Conservation (phyloP, 345 rosid genomes). For the Gossypium mustelinum region DNA sequence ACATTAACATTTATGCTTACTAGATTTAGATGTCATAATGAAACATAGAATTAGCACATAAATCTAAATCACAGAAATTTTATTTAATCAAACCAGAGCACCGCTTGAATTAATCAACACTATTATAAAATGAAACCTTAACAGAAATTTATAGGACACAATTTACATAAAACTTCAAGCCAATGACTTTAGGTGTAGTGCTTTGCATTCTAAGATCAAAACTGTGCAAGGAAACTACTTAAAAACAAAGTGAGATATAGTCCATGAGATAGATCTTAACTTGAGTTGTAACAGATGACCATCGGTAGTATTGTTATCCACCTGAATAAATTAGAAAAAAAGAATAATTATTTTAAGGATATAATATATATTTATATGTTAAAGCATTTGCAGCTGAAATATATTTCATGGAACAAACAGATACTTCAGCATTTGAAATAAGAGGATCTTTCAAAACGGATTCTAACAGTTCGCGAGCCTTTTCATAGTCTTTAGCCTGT, state of each 20-base stretch:
- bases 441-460: constrained; percentile 82
- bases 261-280: constrained; percentile 29
- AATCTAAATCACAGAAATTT: background rate
- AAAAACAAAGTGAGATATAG: background rate
- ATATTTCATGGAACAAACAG: background rate
- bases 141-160: background rate
- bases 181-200: background rate
- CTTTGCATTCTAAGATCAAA: constrained; percentile 4
- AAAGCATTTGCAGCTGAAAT: background rate
- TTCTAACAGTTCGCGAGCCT: constrained; percentile 71
- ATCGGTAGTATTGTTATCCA: constrained; percentile 53
- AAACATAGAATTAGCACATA: background rate
- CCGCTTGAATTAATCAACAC: background rate
- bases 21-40: background rate
- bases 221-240: background rate
- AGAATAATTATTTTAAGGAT: background rate
- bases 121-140: background rate
- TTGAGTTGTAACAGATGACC: constrained; percentile 86
- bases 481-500: constrained; percentile 80
- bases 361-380: background rate
- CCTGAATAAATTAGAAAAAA: constrained; percentile 36
- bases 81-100: constrained; percentile 7
- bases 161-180: background rate
- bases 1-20: background rate
- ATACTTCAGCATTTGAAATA: constrained; percentile 65